Percentiles rank a stretch among this genome's conserved stretches.
phyloP scores from a whole-genome alignment of 768 basidiomycete species.

The Rhizopogon vinicolor region DNA sequence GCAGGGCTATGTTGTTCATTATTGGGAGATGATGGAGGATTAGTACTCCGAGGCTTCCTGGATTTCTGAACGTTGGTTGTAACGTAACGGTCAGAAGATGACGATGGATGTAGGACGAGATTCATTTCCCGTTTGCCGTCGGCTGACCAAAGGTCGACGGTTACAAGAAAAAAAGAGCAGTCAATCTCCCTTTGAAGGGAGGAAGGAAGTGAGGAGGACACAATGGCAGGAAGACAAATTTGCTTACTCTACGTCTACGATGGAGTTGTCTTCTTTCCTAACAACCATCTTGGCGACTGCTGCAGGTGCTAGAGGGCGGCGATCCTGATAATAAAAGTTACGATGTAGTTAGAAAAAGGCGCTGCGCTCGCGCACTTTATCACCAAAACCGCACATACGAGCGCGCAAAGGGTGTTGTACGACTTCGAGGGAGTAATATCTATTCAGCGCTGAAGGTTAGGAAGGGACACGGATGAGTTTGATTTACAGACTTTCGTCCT shows the following conservation, averaged over 20 bases:
- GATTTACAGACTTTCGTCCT: constrained; percentile 49
- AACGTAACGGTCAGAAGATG: constrained; percentile 64
- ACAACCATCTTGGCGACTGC: constrained; percentile 84
- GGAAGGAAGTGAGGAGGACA: constrained; percentile 1
- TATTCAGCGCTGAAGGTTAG: constrained; percentile 24
- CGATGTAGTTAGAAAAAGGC: constrained; percentile 10
- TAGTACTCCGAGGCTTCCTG: constrained; percentile 30
- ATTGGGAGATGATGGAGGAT: constrained; percentile 29
- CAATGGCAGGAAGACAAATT: neutral
- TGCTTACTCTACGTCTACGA: constrained; percentile 75
- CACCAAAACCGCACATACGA: constrained; percentile 94
- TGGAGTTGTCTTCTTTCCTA: constrained; percentile 55
- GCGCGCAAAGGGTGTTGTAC: constrained; percentile 88
- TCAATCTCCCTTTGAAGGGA: constrained; percentile 63
- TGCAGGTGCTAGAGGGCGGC: constrained; percentile 87
- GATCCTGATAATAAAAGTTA: constrained; percentile 54
- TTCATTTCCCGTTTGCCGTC: constrained; percentile 84
- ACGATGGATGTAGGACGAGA: constrained; percentile 82
- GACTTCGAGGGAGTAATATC: constrained; percentile 80
- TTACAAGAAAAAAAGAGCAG: constrained; percentile 83
- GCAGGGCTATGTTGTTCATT: constrained; percentile 41
- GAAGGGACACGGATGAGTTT: neutral
- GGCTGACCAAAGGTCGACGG: constrained; percentile 89
- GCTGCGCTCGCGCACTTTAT: constrained; percentile 59
- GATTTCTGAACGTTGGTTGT: constrained; percentile 34